Conservation (phyloP, 2,329 filamentous ascomycete species). For the Pyricularia sp. region DNA sequence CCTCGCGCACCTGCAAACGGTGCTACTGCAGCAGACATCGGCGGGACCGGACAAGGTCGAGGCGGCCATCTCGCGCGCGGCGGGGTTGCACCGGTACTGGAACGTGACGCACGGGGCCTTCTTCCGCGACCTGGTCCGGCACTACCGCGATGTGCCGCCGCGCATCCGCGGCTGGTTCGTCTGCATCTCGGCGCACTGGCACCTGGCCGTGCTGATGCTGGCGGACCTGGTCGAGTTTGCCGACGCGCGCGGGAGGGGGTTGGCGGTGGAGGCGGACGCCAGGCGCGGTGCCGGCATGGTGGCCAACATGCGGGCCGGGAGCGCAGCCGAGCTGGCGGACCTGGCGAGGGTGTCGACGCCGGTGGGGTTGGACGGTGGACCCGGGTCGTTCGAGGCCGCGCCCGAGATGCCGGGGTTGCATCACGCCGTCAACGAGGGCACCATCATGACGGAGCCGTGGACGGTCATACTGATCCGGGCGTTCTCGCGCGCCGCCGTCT, state of each 20-base stretch:
- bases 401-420: slow-evolving; percentile 34
- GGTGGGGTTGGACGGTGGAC: slow-evolving; percentile 12
- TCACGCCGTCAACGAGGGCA: slow-evolving; percentile 41
- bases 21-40: slow-evolving; percentile 29
- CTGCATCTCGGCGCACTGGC: slow-evolving; percentile 47
- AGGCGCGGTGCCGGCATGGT: slow-evolving; percentile 24
- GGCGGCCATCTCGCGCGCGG: slow-evolving; percentile 33
- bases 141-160: slow-evolving; percentile 38
- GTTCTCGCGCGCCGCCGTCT: slow-evolving; percentile 36
- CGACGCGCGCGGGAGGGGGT: slow-evolving; percentile 26
- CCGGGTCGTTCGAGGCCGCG: background rate
- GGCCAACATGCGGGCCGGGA: slow-evolving; percentile 28
- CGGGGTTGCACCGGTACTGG: slow-evolving; percentile 46
- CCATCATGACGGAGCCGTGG: slow-evolving; percentile 52
- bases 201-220: slow-evolving; percentile 44
- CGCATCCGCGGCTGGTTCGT: slow-evolving; percentile 52
- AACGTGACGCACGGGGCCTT: slow-evolving; percentile 40
- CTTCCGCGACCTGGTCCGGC: slow-evolving; percentile 38
- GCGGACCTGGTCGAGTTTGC: slow-evolving; percentile 43
- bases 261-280: slow-evolving; percentile 15
- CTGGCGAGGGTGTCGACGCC: slow-evolving; percentile 36
- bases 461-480: slow-evolving; percentile 43
- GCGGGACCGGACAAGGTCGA: slow-evolving; percentile 29
- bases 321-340: slow-evolving; percentile 35
- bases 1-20: slow-evolving; percentile 44